These are phyloP conservation scores for Fusarium virguliforme DNA, from an alignment of 2,329 filamentous ascomycete genomes.

Conservation along the genomic window DNA sequence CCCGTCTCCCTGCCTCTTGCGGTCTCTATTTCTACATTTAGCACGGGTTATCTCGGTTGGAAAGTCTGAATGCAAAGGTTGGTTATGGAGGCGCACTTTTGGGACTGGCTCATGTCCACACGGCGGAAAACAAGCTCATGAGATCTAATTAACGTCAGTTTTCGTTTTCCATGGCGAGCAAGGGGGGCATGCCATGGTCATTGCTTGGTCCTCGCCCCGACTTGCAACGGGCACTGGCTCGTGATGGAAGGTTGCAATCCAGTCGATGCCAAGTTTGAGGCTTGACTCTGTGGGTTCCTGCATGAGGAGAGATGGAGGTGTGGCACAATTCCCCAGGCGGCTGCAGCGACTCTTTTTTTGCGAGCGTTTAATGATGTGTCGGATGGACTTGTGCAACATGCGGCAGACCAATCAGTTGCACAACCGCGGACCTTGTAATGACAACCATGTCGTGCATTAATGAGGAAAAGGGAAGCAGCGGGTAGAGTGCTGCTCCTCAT, in stretches of 20 bases:
- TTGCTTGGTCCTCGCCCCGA: slow-evolving; percentile 28
- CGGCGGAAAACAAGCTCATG: slow-evolving; percentile 30
- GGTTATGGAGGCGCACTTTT: slow-evolving; percentile 34
- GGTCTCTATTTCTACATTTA: slow-evolving; percentile 34
- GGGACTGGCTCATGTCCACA: slow-evolving; percentile 32
- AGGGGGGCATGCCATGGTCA: slow-evolving; percentile 11
- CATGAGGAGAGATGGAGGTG: slow-evolving; percentile 41
- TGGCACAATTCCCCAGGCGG: slow-evolving; percentile 26
- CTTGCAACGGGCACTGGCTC: slow-evolving; percentile 22
- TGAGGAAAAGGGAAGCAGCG: slow-evolving; percentile 6
- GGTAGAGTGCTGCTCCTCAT: slow-evolving; percentile 14
- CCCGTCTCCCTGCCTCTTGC: background rate
- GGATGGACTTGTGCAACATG: slow-evolving; percentile 37
- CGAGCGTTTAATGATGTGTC: slow-evolving; percentile 33
- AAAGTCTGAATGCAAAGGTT: slow-evolving; percentile 15
- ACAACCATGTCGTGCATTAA: slow-evolving; percentile 22
- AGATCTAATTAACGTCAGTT: slow-evolving; percentile 28
- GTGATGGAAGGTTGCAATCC: slow-evolving; percentile 9
- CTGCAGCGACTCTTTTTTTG: slow-evolving; percentile 25
- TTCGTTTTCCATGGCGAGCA: slow-evolving; percentile 25
- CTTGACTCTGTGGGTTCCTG: slow-evolving; percentile 48
- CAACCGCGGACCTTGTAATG: slow-evolving; percentile 18
- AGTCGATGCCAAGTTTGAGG: slow-evolving; percentile 40
- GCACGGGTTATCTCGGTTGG: slow-evolving; percentile 41
- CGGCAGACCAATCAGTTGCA: slow-evolving; percentile 34